A percentile compares a stretch with the other conserved stretches of the same genome.
These are phyloP conservation scores for Laetiporus sulphureus DNA, from an alignment of 1,284 basidiomycete species.

Conservation along the genomic window DNA sequence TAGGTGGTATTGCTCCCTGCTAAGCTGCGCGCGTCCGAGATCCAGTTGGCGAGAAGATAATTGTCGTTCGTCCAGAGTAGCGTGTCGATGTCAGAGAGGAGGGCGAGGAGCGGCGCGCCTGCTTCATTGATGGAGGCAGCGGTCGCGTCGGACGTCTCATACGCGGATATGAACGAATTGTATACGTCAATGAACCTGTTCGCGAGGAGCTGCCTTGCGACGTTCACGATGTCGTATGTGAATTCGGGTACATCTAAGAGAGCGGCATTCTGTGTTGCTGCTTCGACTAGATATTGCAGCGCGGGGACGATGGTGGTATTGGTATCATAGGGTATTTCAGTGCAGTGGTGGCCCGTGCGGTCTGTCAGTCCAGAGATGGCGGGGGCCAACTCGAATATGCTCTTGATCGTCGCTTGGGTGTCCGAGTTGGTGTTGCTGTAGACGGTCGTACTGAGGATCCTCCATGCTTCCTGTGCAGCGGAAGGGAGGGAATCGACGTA, in stretches of 20 bases:
- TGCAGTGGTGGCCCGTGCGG: constrained; percentile 28
- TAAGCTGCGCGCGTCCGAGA: constrained; percentile 29
- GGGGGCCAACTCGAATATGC: constrained; percentile 32
- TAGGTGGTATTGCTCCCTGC: constrained; percentile 26
- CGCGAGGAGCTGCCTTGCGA: constrained; percentile 34
- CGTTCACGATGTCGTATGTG: constrained; percentile 35
- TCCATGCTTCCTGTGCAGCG: constrained; percentile 30
- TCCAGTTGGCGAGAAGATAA: constrained; percentile 34
- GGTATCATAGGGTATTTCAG: constrained; percentile 33
- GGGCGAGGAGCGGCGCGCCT: constrained; percentile 22
- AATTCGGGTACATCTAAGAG: constrained; percentile 30
- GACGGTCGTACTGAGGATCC: constrained; percentile 30
- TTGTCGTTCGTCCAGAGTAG: constrained; percentile 30
- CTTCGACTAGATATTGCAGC: constrained; percentile 28
- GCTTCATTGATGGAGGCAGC: constrained; percentile 17
- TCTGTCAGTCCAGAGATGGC: constrained; percentile 29
- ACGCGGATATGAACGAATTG: constrained; percentile 24
- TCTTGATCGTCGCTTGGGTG: constrained; percentile 34
- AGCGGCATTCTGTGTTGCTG: constrained; percentile 13
- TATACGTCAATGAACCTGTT: constrained; percentile 35
- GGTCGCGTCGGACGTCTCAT: constrained; percentile 18
- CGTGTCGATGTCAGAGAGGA: constrained; percentile 31
- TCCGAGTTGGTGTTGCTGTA: constrained; percentile 31
- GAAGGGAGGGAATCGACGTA: constrained; percentile 20
- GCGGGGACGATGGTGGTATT: constrained; percentile 31